Evolutionary conservation across 2,329 filamentous ascomycete genomes (phyloP).

Genomic region (Curvularia lunata): DNA sequence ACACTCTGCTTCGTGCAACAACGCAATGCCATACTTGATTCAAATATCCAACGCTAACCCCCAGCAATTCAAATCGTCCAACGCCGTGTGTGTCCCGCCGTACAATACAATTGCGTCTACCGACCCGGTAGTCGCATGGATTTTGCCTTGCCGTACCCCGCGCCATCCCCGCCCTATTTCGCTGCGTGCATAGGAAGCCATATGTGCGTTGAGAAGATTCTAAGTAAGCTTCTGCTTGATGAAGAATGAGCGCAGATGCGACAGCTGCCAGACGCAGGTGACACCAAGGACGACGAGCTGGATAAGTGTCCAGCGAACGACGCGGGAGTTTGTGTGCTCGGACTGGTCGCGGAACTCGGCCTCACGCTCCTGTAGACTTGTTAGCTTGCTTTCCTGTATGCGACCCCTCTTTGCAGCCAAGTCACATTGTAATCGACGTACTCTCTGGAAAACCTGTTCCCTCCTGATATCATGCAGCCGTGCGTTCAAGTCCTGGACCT

Average conservation of each 20-base stretch:
- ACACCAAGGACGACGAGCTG: constrained; percentile 83
- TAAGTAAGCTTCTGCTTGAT: constrained; percentile 99
- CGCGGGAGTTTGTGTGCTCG: constrained; percentile 87
- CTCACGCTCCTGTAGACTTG: constrained; percentile 77
- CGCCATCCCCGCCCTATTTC: not conserved
- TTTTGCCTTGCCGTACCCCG: constrained; percentile 10
- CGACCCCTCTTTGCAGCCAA: not conserved
- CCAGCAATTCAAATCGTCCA: constrained; percentile 18
- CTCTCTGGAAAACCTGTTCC: constrained; percentile 96
- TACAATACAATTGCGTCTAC: constrained; percentile 19
- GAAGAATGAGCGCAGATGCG: constrained; percentile 94
- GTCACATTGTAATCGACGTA: constrained; percentile 49
- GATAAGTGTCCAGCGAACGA: constrained; percentile 91
- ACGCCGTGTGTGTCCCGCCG: constrained; percentile 30
- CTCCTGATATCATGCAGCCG: constrained; percentile 85
- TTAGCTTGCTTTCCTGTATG: constrained; percentile 16
- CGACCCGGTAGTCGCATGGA: constrained; percentile 13
- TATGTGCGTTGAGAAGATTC: constrained; percentile 16
- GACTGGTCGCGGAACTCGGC: constrained; percentile 98
- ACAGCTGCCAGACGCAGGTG: constrained; percentile 96
- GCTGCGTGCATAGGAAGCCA: not conserved
- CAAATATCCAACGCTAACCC: constrained; percentile 10
- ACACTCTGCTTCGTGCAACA: not conserved
- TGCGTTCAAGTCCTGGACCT: constrained; percentile 87
- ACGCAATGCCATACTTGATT: constrained; percentile 14